Evolutionary conservation across 345 rosid genomes (phyloP).

Genomic region (Triadica sebifera): DNA sequence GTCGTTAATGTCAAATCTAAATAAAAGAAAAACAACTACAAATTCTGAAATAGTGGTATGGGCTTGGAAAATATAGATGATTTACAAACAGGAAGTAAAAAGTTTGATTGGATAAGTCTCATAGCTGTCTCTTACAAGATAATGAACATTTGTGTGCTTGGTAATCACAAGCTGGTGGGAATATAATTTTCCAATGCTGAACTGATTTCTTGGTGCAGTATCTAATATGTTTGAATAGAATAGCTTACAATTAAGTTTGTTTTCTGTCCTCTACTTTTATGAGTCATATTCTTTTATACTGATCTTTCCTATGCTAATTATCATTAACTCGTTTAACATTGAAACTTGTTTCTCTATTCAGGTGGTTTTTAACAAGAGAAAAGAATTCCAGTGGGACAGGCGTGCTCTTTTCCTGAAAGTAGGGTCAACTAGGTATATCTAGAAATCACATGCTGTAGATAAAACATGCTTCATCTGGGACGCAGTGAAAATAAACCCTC

Average conservation of each 20-base stretch:
- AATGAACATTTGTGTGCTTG: neutral
- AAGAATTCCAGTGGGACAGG: conserved; percentile 88
- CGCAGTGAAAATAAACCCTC: neutral
- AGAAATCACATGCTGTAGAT: neutral
- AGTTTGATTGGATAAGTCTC: conserved; percentile 3
- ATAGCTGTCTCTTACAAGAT: neutral
- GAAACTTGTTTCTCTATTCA: conserved; percentile 22
- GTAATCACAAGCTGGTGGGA: neutral
- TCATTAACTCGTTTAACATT: conserved; percentile 3
- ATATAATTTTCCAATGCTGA: neutral
- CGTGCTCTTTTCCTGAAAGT: conserved; percentile 69
- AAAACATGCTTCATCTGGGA: neutral
- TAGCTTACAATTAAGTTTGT: neutral
- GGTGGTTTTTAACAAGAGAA: conserved; percentile 74
- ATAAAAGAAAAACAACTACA: neutral
- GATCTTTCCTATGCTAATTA: neutral
- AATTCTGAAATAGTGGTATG: neutral
- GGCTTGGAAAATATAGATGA: conserved; percentile 4
- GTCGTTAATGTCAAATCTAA: neutral
- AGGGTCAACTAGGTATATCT: conserved; percentile 55
- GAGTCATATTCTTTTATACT: neutral
- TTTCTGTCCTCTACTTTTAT: neutral
- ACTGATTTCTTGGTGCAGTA: neutral
- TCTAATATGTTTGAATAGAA: neutral
- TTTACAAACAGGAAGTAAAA: neutral